Base-by-base conservation (phyloP, 306 rosid species). In the Casuarina equisetifolia region DNA sequence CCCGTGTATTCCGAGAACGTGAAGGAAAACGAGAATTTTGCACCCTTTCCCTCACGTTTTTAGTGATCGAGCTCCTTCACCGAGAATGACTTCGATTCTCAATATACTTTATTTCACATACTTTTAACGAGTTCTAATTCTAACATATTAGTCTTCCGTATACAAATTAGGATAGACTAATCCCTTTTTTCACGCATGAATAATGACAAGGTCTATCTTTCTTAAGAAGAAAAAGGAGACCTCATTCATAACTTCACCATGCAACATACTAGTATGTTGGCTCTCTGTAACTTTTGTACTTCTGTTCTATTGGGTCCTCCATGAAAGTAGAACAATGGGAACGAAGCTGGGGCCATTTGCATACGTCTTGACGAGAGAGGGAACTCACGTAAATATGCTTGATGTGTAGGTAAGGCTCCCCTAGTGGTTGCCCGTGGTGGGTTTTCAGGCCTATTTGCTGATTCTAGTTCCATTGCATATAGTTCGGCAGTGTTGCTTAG, bases 361-460 rank as follows among this genome's bases (percentile, higher is more conserved):
- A 25, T 25, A 25, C 32, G 32, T 25, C 32, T 1, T 25, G 32
- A 25, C 32, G 62, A 55, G 19, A 55, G 38, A 43, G 58, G 20
- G 63, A 52, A 72, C 44, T 0, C 32, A 16, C 20, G 15, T 79
- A 43, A 12, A 55, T 42, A 46, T 68, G 32, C 10, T 35, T 70
- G 9, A 6, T 83, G 61, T 82, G 88, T 88, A 95, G 98, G 98
- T 78, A 71, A 36, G 67, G 54, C 81, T 3, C 97, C 98, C 1
- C 40, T 88, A 70, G 96, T 89, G 19, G 66, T 95, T 63, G 97
- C 98, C 15, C 93, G 82, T 0, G 97, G 98, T 61, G 98, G 98
- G 2, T 91, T 95, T 83, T 91, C 98, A 0, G 99, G 99, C 72
- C 46, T 96, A 48, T 86, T 92, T 81, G 93, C 99, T 0, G 97